Evolutionary conservation across 2,329 filamentous ascomycete species (phyloP).

Genomic region (Aspergillaceae sp.): DNA sequence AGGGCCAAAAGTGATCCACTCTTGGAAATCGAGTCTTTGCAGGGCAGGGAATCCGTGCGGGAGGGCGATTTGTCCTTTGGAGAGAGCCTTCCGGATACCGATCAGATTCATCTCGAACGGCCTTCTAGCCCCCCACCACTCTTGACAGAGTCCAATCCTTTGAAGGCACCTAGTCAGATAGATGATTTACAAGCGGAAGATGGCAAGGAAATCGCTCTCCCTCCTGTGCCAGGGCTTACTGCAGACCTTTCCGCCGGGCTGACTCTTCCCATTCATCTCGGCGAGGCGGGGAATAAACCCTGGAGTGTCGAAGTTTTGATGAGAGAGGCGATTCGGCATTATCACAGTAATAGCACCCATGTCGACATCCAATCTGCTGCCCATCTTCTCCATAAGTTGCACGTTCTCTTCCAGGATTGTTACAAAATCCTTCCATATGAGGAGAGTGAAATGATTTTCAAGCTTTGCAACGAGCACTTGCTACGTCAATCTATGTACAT

Average conservation of each 20-base stretch:
- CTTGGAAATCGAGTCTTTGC: slow-evolving; percentile 7
- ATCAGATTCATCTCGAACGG: slow-evolving; percentile 37
- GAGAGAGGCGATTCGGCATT: slow-evolving; percentile 33
- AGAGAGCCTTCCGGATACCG: slow-evolving; percentile 14
- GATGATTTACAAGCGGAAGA: slow-evolving; percentile 2
- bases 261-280: slow-evolving; percentile 24
- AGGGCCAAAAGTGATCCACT: neutral
- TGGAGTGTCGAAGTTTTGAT: slow-evolving; percentile 34
- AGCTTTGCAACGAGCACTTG: slow-evolving; percentile 51
- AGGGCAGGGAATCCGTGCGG: slow-evolving; percentile 13
- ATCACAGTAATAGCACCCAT: slow-evolving; percentile 25
- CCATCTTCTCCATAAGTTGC: slow-evolving; percentile 34
- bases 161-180: slow-evolving; percentile 11
- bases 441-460: slow-evolving; percentile 49
- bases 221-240: slow-evolving; percentile 6
- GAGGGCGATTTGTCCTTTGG: slow-evolving; percentile 16
- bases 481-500: slow-evolving; percentile 35
- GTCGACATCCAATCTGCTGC: slow-evolving; percentile 35
- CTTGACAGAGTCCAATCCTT: slow-evolving; percentile 27
- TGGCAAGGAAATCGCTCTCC: slow-evolving; percentile 1
- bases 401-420: slow-evolving; percentile 29
- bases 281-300: slow-evolving; percentile 24
- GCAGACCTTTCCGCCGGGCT: slow-evolving; percentile 15
- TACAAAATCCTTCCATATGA: slow-evolving; percentile 32
- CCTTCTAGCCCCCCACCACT: slow-evolving; percentile 29